A percentile compares a stretch with the other conserved stretches of the same genome.
phyloP scores from a whole-genome alignment of 2,329 filamentous ascomycete species.

The Aspergillus hiratsukae region DNA sequence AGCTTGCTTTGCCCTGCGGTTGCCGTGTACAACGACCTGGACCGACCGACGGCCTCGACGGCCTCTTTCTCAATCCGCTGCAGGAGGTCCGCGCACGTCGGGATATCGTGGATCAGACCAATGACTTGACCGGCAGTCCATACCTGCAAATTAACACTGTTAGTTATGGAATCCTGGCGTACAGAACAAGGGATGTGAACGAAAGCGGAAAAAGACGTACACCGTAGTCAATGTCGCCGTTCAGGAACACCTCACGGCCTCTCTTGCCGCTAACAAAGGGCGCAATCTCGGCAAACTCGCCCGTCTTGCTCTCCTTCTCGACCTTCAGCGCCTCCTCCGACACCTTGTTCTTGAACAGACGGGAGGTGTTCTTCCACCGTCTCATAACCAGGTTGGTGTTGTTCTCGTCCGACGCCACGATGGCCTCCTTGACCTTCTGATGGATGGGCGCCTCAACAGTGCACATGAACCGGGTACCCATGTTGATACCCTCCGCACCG shows the following conservation, averaged over 20 bases:
- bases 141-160: constrained; percentile 51
- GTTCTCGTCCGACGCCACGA: constrained; percentile 81
- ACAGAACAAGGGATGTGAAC: neutral
- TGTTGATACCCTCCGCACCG: constrained; percentile 92
- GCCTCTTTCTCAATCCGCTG: constrained; percentile 74
- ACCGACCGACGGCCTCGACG: constrained; percentile 59
- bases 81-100: constrained; percentile 66
- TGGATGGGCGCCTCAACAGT: constrained; percentile 92
- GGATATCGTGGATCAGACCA: constrained; percentile 77
- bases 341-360: constrained; percentile 88
- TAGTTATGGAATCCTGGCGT: neutral
- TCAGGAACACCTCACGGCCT: constrained; percentile 84
- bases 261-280: constrained; percentile 85
- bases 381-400: constrained; percentile 85
- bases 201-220: constrained; percentile 51
- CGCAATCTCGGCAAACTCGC: constrained; percentile 85
- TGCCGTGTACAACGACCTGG: constrained; percentile 50
- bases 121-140: constrained; percentile 98
- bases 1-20: constrained; percentile 51
- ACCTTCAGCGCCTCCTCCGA: constrained; percentile 73
- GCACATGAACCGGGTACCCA: constrained; percentile 98
- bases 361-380: constrained; percentile 87
- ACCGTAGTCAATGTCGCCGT: constrained; percentile 84
- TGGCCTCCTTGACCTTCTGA: constrained; percentile 86
- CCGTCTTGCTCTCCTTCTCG: constrained; percentile 75